Evolutionary conservation across 2,329 filamentous ascomycete species (phyloP), one percentile per base, ranked within the genome.

Genomic region (Cercospora sp.): DNA sequence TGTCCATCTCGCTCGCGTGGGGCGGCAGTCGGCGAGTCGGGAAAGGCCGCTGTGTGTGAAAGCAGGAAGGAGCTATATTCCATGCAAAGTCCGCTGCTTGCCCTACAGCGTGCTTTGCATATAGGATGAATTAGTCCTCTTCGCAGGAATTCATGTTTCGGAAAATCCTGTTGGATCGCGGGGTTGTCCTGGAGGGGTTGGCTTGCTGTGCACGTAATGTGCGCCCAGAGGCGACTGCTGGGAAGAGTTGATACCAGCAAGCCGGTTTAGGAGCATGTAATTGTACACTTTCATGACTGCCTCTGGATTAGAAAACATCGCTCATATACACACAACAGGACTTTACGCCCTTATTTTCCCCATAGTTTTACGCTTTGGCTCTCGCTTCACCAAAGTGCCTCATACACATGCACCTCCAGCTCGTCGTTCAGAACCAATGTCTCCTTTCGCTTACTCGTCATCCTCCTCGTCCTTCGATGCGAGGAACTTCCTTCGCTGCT

Each of bases 381-480:
- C 37, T 45, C 40, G 26, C 61, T 63, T 49, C 43, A 16, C 18
- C n/a, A 24, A 24, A 51, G 21, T 13, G 26, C 45, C 21, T 51
- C 18, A 51, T 2, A 21, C 45, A 13, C 45, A 7, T 26, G 45
- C 45, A 51, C 10, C 3, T 12, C 12, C 45, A 43, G 37, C 21
- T n/a, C 45, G 24, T 16, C 9, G 21, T 49, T 24, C 10, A 49
- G 5, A 10, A 49, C 43, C 43, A 24, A 24, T 13, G 10, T 51
- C 7, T 13, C 45, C 45, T 5, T 51, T 26, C 10, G 45, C 45
- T 51, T 73, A 73, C 37, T 76, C 73, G 21, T 76, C 75, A 21
- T 76, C 75, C 21, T 74, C 74, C 16, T 74, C 73, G n/a, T 74
- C 74, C 67, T 76, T 74, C n/a, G 67, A 66, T 2, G 72, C 75